Evolutionary conservation across 2,329 filamentous ascomycete genomes (phyloP).

Genomic region (Tolypocladium inflatum): DNA sequence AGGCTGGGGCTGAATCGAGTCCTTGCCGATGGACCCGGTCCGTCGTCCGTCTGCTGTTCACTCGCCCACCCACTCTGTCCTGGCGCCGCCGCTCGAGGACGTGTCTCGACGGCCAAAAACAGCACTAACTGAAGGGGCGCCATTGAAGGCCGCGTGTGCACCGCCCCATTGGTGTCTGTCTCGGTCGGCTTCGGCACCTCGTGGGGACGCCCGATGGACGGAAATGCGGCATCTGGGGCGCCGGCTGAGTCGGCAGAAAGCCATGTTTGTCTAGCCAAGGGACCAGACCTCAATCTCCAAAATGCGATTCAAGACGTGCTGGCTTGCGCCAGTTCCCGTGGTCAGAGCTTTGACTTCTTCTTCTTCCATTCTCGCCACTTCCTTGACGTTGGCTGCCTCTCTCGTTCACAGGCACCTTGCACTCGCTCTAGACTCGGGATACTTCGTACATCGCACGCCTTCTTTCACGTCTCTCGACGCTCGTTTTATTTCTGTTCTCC

Average conservation of each 20-base stretch:
- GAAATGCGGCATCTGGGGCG: not conserved
- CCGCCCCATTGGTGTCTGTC: not conserved
- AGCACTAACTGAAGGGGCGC: not conserved
- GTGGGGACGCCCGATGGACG: not conserved
- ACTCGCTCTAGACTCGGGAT: not conserved
- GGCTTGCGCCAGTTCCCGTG: not conserved
- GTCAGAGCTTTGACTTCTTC: not conserved
- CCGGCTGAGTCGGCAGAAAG: not conserved
- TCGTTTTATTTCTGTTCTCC: not conserved
- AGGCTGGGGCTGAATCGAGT: no score
- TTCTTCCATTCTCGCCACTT: not conserved
- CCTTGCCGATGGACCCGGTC: not conserved
- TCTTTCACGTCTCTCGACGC: not conserved
- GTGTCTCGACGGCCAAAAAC: not conserved
- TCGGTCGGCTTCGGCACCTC: not conserved
- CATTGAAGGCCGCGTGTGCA: not conserved
- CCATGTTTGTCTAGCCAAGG: not conserved
- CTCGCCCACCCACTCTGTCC: no score
- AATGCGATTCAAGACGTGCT: not conserved
- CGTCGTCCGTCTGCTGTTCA: no score
- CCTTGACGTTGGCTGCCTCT: not conserved
- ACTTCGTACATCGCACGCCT: not conserved
- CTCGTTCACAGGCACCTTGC: not conserved
- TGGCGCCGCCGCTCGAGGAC: not conserved
- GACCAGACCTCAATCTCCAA: not conserved